Conservation (phyloP, 164 flowering plant species). For the Chimonanthus praecox region DNA sequence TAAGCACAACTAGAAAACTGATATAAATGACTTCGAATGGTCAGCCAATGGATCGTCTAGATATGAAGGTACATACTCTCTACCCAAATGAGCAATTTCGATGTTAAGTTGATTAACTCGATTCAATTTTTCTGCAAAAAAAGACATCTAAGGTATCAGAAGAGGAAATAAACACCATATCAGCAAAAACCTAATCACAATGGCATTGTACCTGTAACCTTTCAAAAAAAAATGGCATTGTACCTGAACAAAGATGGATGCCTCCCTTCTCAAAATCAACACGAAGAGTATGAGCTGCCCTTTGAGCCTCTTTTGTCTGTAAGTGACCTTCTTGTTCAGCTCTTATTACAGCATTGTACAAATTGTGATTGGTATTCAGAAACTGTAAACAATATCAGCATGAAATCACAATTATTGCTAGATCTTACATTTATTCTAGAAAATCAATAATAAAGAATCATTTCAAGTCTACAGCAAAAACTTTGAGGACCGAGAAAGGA, state of each 20-base stretch:
- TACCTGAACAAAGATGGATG: slow-evolving; percentile 78
- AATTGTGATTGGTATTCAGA: slow-evolving; percentile 71
- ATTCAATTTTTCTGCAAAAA: slow-evolving; percentile 61
- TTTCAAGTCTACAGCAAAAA: too few relatives aligned
- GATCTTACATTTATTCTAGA: too few relatives aligned
- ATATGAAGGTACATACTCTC: slow-evolving; percentile 52
- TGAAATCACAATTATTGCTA: neutral
- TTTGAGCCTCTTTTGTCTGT: slow-evolving; percentile 60
- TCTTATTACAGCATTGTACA: slow-evolving; percentile 75
- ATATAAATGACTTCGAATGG: neutral
- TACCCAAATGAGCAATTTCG: slow-evolving; percentile 59
- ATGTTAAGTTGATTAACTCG: slow-evolving; percentile 63
- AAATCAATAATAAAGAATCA: too few relatives aligned
- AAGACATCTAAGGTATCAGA: slow-evolving; percentile 4
- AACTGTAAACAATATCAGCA: slow-evolving; percentile 39
- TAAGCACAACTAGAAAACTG: neutral
- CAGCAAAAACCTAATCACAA: neutral
- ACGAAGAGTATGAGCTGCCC: slow-evolving; percentile 75
- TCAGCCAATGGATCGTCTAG: neutral
- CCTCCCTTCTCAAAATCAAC: slow-evolving; percentile 97
- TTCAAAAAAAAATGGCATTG: neutral
- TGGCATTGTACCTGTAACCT: slow-evolving; percentile 35
- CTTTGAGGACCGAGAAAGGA: too few relatives aligned
- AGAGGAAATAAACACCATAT: neutral
- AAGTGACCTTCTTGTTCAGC: slow-evolving; percentile 57